Base-by-base conservation (phyloP, 73 alveolate genomes). In the Stentor coeruleus region DNA sequence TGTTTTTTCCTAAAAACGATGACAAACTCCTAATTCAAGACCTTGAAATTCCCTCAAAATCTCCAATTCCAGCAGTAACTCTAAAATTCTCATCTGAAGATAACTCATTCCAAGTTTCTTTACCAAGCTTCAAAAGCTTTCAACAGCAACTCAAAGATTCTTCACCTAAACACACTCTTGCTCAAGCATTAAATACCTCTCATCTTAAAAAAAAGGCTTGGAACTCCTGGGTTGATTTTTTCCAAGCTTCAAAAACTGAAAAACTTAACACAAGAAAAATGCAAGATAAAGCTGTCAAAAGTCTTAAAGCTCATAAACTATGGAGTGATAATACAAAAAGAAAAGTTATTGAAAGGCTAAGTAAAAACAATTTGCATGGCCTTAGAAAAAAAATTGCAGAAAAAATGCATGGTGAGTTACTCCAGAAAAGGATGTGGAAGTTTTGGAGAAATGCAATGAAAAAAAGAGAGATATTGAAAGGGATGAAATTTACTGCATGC, bases 401-500 rank as follows among this genome's bases (percentile, higher is more conserved):
- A 33, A 20, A 66, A 20, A 20, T 66, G 49, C n/a, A 20, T 66
- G 42, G 37, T 2, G 14, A 20, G 14, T 28, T 26, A 15, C 14
- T 26, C 1, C 11, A 28, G 79, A 66, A 66, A 33, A 66, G 15
- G 36, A 26, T 66, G 14, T 66, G 79, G 79, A 31, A 66, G 41
- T 14, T 33, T 40, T 66, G 79, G 79, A 66, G 41, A 20, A 33
- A 66, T 11, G 36, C 11, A 26, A 20, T 26, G 36, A 66, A 40
- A 66, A 66, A 66, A 66, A 66, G n/a, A 20, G 79, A 66, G 33
- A 66, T 66, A 28, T 31, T 66, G 39, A 66, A 2, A 15, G 37
- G 40, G 41, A 26, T 66, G 79, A 66, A 66, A 33, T 66, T 20
- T 66, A 66, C 79, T 66, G 79, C 79, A 33, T 28, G 37, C 33